A percentile compares a stretch with the other conserved stretches of the same genome.
phyloP scores from a whole-genome alignment of 805 yeast genomes.

The Yarrowia porcina region DNA sequence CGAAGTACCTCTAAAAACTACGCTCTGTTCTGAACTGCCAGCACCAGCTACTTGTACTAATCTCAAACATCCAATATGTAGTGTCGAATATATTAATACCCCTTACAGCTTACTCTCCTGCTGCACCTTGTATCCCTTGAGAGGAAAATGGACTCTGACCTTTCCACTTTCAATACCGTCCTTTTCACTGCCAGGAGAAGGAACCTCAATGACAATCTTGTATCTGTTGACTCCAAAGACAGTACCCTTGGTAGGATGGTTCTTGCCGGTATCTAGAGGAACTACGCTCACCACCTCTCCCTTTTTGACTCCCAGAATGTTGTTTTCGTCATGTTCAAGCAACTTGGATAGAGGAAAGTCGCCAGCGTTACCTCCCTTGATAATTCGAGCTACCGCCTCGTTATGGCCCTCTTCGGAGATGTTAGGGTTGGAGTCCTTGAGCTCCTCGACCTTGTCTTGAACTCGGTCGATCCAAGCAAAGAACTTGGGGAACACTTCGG shows the following conservation, averaged over 20 bases:
- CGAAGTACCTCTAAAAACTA: too few relatives aligned
- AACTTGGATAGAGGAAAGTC: slow-evolving; percentile 24
- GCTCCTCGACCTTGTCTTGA: slow-evolving; percentile 6
- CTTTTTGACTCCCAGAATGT: not conserved
- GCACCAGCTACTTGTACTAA: too few relatives aligned
- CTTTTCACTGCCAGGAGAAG: slow-evolving; percentile 12
- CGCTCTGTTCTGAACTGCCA: too few relatives aligned
- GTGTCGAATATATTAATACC: too few relatives aligned
- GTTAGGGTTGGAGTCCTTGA: not conserved
- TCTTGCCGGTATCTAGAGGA: slow-evolving; percentile 21
- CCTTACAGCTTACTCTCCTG: slow-evolving; percentile 14
- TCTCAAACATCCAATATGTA: not conserved
- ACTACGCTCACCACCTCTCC: slow-evolving; percentile 13
- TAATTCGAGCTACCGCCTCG: slow-evolving; percentile 1
- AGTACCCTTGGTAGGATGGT: slow-evolving; percentile 18
- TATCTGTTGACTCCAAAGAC: slow-evolving; percentile 6
- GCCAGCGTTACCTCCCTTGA: slow-evolving; percentile 12
- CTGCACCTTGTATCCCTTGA: slow-evolving; percentile 12
- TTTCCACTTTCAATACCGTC: slow-evolving; percentile 8
- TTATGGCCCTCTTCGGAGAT: slow-evolving; percentile 4
- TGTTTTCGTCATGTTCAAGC: slow-evolving; percentile 10
- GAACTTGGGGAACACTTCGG: slow-evolving; percentile 21
- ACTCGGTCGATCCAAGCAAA: slow-evolving; percentile 21
- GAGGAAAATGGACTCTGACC: slow-evolving; percentile 19
- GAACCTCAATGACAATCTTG: slow-evolving; percentile 24